phyloP scores from a whole-genome alignment of 169 alveolate species.

The Plasmodium malariae region DNA sequence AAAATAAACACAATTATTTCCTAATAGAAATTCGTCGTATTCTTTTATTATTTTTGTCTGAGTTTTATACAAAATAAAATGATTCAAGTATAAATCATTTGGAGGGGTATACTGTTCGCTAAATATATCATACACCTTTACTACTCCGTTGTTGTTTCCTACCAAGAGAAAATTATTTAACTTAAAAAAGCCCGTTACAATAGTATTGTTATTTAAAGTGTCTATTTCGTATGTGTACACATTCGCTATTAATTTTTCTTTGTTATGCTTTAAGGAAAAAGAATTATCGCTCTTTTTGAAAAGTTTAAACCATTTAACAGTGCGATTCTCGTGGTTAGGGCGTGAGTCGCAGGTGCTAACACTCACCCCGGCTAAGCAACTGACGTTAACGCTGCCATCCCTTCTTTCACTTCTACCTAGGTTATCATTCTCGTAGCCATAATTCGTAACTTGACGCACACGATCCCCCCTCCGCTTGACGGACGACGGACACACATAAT shows the following conservation, averaged over 20 bases:
- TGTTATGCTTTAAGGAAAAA: background rate
- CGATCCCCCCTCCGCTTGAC: background rate
- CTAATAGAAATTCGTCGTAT: constrained; percentile 60
- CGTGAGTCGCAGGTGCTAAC: too few species aligned
- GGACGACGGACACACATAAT: background rate
- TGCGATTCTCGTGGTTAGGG: too few species aligned
- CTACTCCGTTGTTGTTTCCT: constrained; percentile 52
- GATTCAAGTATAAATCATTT: constrained; percentile 3
- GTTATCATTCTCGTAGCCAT: too few species aligned
- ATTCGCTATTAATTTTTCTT: background rate
- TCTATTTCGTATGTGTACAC: constrained; percentile 25
- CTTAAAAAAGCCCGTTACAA: constrained; percentile 11
- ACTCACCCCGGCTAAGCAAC: too few species aligned
- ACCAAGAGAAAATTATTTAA: constrained; percentile 43
- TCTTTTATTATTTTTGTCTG: constrained; percentile 31
- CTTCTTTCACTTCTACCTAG: too few species aligned
- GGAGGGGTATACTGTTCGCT: background rate
- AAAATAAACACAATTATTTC: constrained; percentile 35
- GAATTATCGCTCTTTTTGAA: constrained; percentile 3
- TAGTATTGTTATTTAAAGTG: constrained; percentile 21
- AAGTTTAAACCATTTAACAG: background rate
- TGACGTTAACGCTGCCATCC: too few species aligned
- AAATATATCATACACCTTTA: constrained; percentile 59
- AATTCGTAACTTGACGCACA: too few species aligned
- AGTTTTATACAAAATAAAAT: constrained; percentile 27